Percentiles rank a stretch among this genome's conserved stretches.
These are phyloP conservation scores for Globisporangium emineosum DNA, from an alignment of 352 stramenopile genomes.

Conservation along the genomic window DNA sequence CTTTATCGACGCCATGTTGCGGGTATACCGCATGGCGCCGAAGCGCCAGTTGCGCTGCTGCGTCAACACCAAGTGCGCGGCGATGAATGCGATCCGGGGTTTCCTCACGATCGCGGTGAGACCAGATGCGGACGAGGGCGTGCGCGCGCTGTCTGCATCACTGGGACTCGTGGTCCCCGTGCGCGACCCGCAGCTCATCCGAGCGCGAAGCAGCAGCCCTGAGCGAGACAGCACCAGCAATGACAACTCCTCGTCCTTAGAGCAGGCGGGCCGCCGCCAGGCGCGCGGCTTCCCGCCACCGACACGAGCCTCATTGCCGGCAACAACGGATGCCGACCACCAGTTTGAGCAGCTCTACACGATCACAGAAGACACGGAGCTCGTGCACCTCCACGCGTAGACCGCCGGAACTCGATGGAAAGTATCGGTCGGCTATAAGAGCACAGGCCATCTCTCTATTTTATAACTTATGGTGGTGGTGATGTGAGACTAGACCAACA, in stretches of 20 bases:
- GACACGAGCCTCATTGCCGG: conserved; percentile 23
- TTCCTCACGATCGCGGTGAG: conserved; percentile 49
- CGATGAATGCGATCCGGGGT: conserved; percentile 36
- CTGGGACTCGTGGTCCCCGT: not conserved
- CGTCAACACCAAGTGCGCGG: conserved; percentile 44
- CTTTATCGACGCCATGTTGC: conserved; percentile 51
- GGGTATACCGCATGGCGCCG: conserved; percentile 40
- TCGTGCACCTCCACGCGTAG: conserved; percentile 22
- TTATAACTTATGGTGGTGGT: conserved; percentile 2
- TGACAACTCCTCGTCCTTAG: not conserved
- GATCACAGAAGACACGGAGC: conserved; percentile 50
- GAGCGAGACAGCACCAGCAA: not conserved
- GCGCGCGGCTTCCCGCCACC: conserved; percentile 22
- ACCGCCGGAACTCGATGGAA: not conserved
- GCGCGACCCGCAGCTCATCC: not conserved
- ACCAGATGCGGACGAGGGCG: conserved; percentile 16
- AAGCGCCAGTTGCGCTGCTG: conserved; percentile 58
- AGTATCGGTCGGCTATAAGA: not conserved
- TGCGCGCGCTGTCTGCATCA: not conserved
- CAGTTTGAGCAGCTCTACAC: conserved; percentile 51
- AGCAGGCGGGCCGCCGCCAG: conserved; percentile 1
- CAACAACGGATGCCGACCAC: conserved; percentile 1
- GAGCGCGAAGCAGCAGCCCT: not conserved
- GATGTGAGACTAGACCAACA: not conserved
- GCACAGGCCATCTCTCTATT: not conserved